These are phyloP conservation scores for Aspergillus melleus DNA, from an alignment of 2,329 filamentous ascomycete genomes.

Conservation along the genomic window DNA sequence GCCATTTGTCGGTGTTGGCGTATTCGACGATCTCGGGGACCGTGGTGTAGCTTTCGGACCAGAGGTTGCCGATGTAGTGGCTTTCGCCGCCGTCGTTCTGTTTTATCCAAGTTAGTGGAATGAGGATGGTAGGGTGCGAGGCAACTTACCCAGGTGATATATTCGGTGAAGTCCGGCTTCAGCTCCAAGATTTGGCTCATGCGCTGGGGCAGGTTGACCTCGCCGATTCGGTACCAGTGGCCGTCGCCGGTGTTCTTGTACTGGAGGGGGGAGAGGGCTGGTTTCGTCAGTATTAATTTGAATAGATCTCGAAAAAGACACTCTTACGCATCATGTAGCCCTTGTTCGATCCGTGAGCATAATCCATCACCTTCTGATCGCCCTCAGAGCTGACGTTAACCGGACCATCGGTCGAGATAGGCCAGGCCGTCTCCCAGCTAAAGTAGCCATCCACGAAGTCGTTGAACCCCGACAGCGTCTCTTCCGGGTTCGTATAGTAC, in stretches of 20 bases:
- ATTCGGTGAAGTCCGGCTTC: slow-evolving; percentile 40
- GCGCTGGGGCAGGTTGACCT: slow-evolving; percentile 37
- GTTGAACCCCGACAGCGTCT: slow-evolving; percentile 22
- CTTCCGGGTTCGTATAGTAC: slow-evolving; percentile 4
- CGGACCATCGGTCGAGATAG: slow-evolving; percentile 18
- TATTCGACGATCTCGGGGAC: slow-evolving; percentile 25
- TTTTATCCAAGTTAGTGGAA: not conserved
- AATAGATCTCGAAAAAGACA: not conserved
- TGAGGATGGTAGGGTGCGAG: not conserved
- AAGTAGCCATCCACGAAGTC: slow-evolving; percentile 35
- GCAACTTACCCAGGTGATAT: slow-evolving; percentile 37
- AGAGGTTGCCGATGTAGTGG: slow-evolving; percentile 44
- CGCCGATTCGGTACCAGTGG: slow-evolving; percentile 35
- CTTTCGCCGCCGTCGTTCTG: slow-evolving; percentile 41
- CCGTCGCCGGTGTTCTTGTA: slow-evolving; percentile 34
- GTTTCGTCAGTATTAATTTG: not conserved
- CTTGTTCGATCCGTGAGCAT: slow-evolving; percentile 31
- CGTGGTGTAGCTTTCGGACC: slow-evolving; percentile 32
- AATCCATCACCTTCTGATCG: slow-evolving; percentile 31
- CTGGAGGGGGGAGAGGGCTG: slow-evolving; percentile 35
- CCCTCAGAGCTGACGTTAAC: slow-evolving; percentile 27
- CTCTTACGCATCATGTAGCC: slow-evolving; percentile 40
- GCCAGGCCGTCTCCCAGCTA: slow-evolving; percentile 42
- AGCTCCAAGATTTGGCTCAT: slow-evolving; percentile 31
- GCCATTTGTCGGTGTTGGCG: slow-evolving; percentile 27